Conservation (phyloP, 495 filamentous ascomycete genomes). For the Hypoxylon lenormandii region DNA sequence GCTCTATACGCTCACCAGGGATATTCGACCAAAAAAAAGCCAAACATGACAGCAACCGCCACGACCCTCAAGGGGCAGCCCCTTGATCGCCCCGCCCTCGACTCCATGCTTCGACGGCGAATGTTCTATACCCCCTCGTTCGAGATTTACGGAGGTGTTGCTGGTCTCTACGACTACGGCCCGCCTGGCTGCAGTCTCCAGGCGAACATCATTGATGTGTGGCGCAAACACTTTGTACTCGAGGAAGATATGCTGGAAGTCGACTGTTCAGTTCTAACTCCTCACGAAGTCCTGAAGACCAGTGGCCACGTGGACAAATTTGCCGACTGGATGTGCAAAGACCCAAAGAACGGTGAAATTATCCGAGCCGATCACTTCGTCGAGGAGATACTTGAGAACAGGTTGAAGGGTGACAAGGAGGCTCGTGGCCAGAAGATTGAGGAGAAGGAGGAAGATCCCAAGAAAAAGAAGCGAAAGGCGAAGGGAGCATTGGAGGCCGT, state of each 20-base stretch:
- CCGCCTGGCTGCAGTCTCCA: constrained; percentile 82
- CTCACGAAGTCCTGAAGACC: constrained; percentile 91
- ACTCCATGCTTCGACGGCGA: constrained; percentile 85
- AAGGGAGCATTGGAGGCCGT: constrained; percentile 70
- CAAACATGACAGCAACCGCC: constrained; percentile 58
- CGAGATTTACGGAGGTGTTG: constrained; percentile 90
- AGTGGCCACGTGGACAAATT: constrained; percentile 98
- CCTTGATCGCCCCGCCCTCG: constrained; percentile 82
- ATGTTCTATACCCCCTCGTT: constrained; percentile 95
- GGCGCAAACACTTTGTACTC: constrained; percentile 91
- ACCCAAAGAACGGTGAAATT: constrained; percentile 96
- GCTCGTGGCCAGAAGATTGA: constrained; percentile 77
- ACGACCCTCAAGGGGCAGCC: constrained; percentile 89
- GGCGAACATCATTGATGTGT: constrained; percentile 87
- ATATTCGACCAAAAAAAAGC: not conserved
- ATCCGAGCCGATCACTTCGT: constrained; percentile 95
- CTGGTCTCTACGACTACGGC: constrained; percentile 87
- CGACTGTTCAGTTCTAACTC: constrained; percentile 86
- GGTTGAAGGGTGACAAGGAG: constrained; percentile 83
- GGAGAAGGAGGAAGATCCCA: constrained; percentile 67
- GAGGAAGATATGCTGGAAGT: constrained; percentile 94
- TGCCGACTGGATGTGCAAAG: constrained; percentile 99
- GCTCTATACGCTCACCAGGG: constrained; percentile 1
- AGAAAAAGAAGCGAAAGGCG: constrained; percentile 61
- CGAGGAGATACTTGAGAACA: constrained; percentile 86